These are phyloP conservation scores for Gentiana straminea DNA, from an alignment of 257 asterid species.

Conservation along the genomic window DNA sequence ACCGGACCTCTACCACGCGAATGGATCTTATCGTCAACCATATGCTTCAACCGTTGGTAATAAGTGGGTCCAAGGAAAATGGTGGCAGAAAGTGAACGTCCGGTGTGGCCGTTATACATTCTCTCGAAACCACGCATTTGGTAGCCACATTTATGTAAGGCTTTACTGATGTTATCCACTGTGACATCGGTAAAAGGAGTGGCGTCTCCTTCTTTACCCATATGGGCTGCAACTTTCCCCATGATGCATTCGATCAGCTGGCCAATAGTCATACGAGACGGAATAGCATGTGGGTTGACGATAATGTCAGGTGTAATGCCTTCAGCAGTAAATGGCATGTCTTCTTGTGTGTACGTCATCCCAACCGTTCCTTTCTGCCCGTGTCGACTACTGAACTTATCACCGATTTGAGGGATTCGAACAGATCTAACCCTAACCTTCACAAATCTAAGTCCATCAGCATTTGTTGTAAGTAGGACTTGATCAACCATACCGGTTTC, in stretches of 20 bases:
- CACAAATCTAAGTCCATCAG: conserved; percentile 89
- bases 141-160: conserved; percentile 93
- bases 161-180: conserved; percentile 87
- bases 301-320: conserved; percentile 88
- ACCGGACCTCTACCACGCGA: conserved; percentile 99
- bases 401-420: conserved; percentile 93
- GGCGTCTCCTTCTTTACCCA: conserved; percentile 98
- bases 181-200: conserved; percentile 97
- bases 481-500: conserved; percentile 96
- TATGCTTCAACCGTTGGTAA: conserved; percentile 94
- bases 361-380: conserved; percentile 98
- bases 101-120: conserved; percentile 96
- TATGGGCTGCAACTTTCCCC: conserved; percentile 98
- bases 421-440: conserved; percentile 93
- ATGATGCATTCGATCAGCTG: conserved; percentile 93
- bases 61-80: conserved; percentile 93
- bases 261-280: conserved; percentile 97
- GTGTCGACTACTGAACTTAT: conserved; percentile 90
- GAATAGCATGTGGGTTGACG: conserved; percentile 95
- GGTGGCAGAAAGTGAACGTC: conserved; percentile 69
- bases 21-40: conserved; percentile 96
- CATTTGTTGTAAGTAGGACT: conserved; percentile 82
- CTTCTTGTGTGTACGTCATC: conserved; percentile 96
- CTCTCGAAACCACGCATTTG: conserved; percentile 98
- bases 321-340: conserved; percentile 95